Base-by-base conservation (phyloP, 176 grass and related monocot species). In the Thinopyrum elongatum region DNA sequence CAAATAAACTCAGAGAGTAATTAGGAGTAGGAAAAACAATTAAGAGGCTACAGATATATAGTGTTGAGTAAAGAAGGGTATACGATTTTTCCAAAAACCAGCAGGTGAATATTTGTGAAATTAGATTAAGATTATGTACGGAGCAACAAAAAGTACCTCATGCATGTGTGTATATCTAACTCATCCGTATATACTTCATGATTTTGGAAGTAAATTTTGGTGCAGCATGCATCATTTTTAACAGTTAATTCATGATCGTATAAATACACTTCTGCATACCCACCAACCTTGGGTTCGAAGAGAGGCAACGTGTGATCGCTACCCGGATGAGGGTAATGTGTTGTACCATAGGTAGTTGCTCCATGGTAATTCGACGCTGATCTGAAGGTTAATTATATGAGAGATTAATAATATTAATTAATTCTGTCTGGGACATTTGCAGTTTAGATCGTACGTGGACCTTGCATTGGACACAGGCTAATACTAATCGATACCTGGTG, bases 271-370 rank as follows among this genome's bases (percentile, higher is more conserved):
- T 9, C 16, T 4, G 21, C 2, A 36, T 42, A 25, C 16, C 42
- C 42, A 8, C 70, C 10, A 0, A 74, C 85, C 82, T 85, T 55
- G 22, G 82, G 70, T 28, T 91, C 21, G 19, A 91, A 88, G 23
- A 91, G 86, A 42, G 86, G 82, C 71, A 91, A 73, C 1, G 86
- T 85, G 21, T 46, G 63, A 16, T 84, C 41, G 41, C 41, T 76
- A 35, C 25, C 81, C 26, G 41, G 64, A 85, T 88, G 63, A 65
- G 82, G 27, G 21, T 88, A 83, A 67, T 28, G 36, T 42, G 41
- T 26, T 88, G 79, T 64, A 73, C 64, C 82, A 70, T 79, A 86
- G 23, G 41, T 44, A 83, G 73, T 51, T 4, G 79, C 36, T 9
- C 42, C 79, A 39, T 85, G 26, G 55, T 82, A 82, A 86, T 70